phyloP scores from a whole-genome alignment of 106 monocot genomes.

The Posidonia australis region DNA sequence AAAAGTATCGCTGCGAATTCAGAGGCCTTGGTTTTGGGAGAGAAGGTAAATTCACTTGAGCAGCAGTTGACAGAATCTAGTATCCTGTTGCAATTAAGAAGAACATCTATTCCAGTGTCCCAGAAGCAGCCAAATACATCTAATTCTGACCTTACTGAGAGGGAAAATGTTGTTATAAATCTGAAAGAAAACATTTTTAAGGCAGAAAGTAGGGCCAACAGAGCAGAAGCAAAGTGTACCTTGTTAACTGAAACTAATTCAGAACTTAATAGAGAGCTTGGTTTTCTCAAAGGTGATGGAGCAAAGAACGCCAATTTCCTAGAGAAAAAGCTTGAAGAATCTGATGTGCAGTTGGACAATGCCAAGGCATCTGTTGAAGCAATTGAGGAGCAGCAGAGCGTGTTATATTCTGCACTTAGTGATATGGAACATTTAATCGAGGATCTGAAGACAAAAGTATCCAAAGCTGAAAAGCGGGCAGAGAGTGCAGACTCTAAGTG shows the following conservation, averaged over 20 bases:
- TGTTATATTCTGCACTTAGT: conserved; percentile 45
- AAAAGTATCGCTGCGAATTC: conserved; percentile 15
- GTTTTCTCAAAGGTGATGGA: conserved; percentile 26
- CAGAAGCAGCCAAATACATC: conserved; percentile 19
- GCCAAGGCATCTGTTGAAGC: conserved; percentile 73
- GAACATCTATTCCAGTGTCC: conserved; percentile 17
- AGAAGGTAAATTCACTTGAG: conserved; percentile 37
- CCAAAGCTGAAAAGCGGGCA: conserved; percentile 69
- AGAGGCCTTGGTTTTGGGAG: conserved; percentile 22
- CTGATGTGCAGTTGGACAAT: conserved; percentile 61
- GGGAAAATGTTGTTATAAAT: conserved; percentile 30
- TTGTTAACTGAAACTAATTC: conserved; percentile 30
- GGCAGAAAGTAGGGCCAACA: conserved; percentile 43
- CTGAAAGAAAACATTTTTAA: conserved; percentile 30
- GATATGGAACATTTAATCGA: conserved; percentile 85
- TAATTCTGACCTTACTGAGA: conserved; percentile 17
- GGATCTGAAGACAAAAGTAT: conserved; percentile 58
- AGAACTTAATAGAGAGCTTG: conserved; percentile 46
- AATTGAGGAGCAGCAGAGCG: conserved; percentile 43
- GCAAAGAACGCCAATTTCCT: conserved; percentile 33
- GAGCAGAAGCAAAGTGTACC: conserved; percentile 36
- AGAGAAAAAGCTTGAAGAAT: conserved; percentile 64
- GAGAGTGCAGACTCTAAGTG: conserved; percentile 61
- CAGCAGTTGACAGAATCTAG: conserved; percentile 38
- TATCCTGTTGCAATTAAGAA: conserved; percentile 19